phyloP scores from a whole-genome alignment of 495 filamentous ascomycete genomes.

The Cetradonia linearis region DNA sequence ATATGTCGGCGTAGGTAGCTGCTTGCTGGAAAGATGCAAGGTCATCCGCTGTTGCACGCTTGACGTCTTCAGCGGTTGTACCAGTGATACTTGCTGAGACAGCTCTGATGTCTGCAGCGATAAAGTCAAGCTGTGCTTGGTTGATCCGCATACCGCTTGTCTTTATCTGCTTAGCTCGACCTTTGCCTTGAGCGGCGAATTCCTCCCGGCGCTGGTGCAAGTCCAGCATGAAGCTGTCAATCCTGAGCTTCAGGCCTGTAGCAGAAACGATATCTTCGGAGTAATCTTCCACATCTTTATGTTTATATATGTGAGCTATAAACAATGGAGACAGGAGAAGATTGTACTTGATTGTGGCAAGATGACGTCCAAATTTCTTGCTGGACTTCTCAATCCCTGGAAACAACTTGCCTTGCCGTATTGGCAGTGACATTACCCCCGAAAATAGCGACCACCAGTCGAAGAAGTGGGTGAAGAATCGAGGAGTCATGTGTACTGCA shows the following conservation, averaged over 20 bases:
- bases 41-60: slow-evolving; percentile 49
- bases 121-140: slow-evolving; percentile 80
- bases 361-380: slow-evolving; percentile 95
- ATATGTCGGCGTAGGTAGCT: slow-evolving; percentile 54
- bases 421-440: slow-evolving; percentile 86
- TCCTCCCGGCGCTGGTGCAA: slow-evolving; percentile 90
- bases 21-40: slow-evolving; percentile 48
- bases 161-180: slow-evolving; percentile 57
- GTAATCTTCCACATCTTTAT: slow-evolving; percentile 87
- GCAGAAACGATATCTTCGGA: slow-evolving; percentile 71
- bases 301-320: slow-evolving; percentile 94
- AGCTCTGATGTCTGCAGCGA: slow-evolving; percentile 85
- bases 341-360: slow-evolving; percentile 97
- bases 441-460: slow-evolving; percentile 96
- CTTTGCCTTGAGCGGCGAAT: slow-evolving; percentile 66
- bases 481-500: slow-evolving; percentile 80
- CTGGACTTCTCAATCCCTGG: slow-evolving; percentile 88
- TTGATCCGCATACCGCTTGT: slow-evolving; percentile 95
- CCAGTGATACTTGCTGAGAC: slow-evolving; percentile 83
- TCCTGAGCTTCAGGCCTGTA: slow-evolving; percentile 83
- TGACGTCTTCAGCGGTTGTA: slow-evolving; percentile 62
- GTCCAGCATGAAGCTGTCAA: slow-evolving; percentile 94
- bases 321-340: slow-evolving; percentile 85
- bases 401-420: slow-evolving; percentile 84
- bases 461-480: slow-evolving; percentile 98